Base-by-base conservation (phyloP, 495 filamentous ascomycete species). In the Lasiosphaeria hispida region DNA sequence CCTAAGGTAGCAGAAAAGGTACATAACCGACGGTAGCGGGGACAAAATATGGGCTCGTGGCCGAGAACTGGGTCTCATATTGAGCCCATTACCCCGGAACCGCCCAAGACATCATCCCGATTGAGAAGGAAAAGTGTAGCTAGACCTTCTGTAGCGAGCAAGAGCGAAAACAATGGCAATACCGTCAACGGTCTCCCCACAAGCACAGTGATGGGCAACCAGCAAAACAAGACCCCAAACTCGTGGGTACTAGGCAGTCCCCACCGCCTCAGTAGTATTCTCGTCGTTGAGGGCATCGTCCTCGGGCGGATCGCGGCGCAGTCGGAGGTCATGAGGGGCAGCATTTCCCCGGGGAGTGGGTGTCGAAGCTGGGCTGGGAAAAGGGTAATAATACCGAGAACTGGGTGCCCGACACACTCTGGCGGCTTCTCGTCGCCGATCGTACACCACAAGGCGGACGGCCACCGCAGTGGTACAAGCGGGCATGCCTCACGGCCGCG, bases 1-100 rank as follows among this genome's bases (percentile, higher is more conserved):
- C 43, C 15, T 47, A 47, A 47, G 43, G 43, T 18, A 47, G 84
- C 47, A n/a, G n/a, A n/a, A n/a, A n/a, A n/a, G n/a, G n/a, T n/a
- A n/a, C n/a, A n/a, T n/a, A n/a, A n/a, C n/a, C n/a, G n/a, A n/a
- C n/a, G n/a, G n/a, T n/a, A n/a, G n/a, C n/a, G n/a, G n/a, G n/a
- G n/a, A n/a, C n/a, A n/a, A n/a, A n/a, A n/a, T n/a, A n/a, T n/a
- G n/a, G n/a, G n/a, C n/a, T n/a, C n/a, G n/a, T n/a, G n/a, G n/a
- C n/a, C n/a, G n/a, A n/a, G n/a, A n/a, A n/a, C n/a, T n/a, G n/a
- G n/a, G n/a, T n/a, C n/a, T n/a, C n/a, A n/a, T n/a, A n/a, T n/a
- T n/a, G n/a, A n/a, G n/a, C n/a, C n/a, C n/a, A n/a, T n/a, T n/a
- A n/a, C n/a, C n/a, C n/a, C n/a, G n/a, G n/a, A n/a, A n/a, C n/a